Evolutionary conservation across 768 basidiomycete genomes (phyloP).

Genomic region (Clavaria fumosa): DNA sequence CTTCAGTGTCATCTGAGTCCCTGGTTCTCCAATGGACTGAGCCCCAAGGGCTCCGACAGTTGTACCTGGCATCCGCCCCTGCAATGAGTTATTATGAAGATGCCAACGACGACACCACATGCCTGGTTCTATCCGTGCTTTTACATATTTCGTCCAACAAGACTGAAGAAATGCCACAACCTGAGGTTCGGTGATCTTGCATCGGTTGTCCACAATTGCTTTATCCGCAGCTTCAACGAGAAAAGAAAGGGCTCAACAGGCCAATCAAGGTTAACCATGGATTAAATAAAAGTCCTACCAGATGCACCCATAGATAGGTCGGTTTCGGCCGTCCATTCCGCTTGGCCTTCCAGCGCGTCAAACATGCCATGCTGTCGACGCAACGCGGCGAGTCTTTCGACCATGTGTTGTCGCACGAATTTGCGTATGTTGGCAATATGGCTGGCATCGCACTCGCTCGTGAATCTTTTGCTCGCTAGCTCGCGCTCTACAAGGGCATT

Average conservation of each 20-base stretch:
- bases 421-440: constrained; percentile 53
- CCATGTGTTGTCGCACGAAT: constrained; percentile 59
- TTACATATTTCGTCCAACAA: constrained; percentile 85
- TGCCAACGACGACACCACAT: background rate
- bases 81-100: background rate
- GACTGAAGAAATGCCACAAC: constrained; percentile 67
- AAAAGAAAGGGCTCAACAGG: too few species aligned
- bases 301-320: constrained; percentile 66
- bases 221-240: constrained; percentile 39
- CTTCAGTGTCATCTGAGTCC: constrained; percentile 98
- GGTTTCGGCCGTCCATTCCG: constrained; percentile 65
- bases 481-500: constrained; percentile 53
- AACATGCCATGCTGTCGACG: constrained; percentile 70
- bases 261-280: background rate
- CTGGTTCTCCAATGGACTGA: constrained; percentile 98
- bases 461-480: constrained; percentile 40
- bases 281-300: constrained; percentile 26
- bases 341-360: constrained; percentile 57
- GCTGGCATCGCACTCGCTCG: constrained; percentile 52
- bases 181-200: constrained; percentile 78
- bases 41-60: constrained; percentile 98
- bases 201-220: constrained; percentile 73
- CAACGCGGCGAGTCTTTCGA: constrained; percentile 44
- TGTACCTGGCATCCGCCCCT: constrained; percentile 41
- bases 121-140: constrained; percentile 95